Evolutionary conservation across 805 yeast species (phyloP).

Genomic region (Isabelozyma gotoi): DNA sequence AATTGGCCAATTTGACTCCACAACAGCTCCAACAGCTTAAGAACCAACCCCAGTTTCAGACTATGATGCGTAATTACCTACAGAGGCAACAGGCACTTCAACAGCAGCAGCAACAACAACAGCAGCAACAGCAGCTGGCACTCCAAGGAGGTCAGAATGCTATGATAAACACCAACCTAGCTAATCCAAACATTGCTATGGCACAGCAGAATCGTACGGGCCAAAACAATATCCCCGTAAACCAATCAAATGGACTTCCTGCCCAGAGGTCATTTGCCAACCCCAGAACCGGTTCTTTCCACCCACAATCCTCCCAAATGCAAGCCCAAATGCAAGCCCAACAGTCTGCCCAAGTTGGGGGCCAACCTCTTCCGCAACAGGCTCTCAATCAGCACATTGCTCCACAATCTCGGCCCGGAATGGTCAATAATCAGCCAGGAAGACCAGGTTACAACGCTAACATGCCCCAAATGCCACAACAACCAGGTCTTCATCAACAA

Average conservation of each 20-base stretch:
- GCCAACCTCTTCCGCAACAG: conserved; percentile 7
- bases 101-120: conserved; percentile 37
- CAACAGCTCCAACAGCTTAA: conserved; percentile 43
- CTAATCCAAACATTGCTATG: conserved; percentile 15
- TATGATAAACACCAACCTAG: not conserved
- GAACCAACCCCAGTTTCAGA: conserved; percentile 44
- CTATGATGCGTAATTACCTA: conserved; percentile 37
- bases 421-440: not conserved
- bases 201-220: conserved; percentile 15
- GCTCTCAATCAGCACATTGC: conserved; percentile 5
- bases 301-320: conserved; percentile 1
- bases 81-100: conserved; percentile 35
- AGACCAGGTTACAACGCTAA: not conserved
- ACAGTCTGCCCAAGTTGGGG: conserved; percentile 1
- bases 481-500: conserved; percentile 11
- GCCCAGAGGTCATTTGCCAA: conserved; percentile 1
- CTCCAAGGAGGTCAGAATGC: conserved; percentile 9
- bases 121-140: conserved; percentile 4
- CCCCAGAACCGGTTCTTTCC: conserved; percentile 3
- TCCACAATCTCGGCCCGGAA: no score
- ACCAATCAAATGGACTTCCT: conserved; percentile 6
- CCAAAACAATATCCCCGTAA: not conserved
- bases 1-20: conserved; percentile 34
- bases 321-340: not conserved
- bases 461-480: conserved; percentile 10